phyloP scores from a whole-genome alignment of 164 flowering plant genomes.

The Houttuynia cordata region DNA sequence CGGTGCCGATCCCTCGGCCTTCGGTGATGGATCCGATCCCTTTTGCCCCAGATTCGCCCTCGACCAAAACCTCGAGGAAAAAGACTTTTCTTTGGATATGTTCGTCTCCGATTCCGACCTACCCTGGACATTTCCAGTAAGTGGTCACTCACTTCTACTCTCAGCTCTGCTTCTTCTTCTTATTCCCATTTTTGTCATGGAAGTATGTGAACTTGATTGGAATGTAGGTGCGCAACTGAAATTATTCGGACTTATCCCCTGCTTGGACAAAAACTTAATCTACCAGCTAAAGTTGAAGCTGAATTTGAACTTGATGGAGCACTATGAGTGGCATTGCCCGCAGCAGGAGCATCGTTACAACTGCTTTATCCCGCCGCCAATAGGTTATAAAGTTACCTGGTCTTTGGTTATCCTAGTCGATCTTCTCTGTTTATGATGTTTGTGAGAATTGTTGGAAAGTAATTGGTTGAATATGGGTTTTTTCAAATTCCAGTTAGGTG shows the following conservation, averaged over 20 bases:
- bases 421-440: no score
- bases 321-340: slow-evolving; percentile 86
- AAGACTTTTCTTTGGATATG: slow-evolving; percentile 6
- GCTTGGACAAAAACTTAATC: slow-evolving; percentile 81
- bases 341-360: slow-evolving; percentile 57
- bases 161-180: no score
- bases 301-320: no score
- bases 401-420: not conserved
- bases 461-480: no score
- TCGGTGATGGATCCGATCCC: slow-evolving; percentile 29
- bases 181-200: no score
- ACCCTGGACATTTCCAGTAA: slow-evolving; percentile 51
- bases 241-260: slow-evolving; percentile 73
- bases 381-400: slow-evolving; percentile 64
- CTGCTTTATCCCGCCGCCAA: slow-evolving; percentile 82
- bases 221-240: slow-evolving; percentile 47
- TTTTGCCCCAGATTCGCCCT: slow-evolving; percentile 12
- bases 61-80: slow-evolving; percentile 15
- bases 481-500: no score
- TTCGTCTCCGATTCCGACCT: slow-evolving; percentile 21
- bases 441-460: no score
- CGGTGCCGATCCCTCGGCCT: slow-evolving; percentile 14
- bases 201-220: no score
- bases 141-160: slow-evolving; percentile 9
- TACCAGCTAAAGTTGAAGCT: no score